Conservation (phyloP, 2,329 filamentous ascomycete genomes). For the Incumbomyces delicatus region DNA sequence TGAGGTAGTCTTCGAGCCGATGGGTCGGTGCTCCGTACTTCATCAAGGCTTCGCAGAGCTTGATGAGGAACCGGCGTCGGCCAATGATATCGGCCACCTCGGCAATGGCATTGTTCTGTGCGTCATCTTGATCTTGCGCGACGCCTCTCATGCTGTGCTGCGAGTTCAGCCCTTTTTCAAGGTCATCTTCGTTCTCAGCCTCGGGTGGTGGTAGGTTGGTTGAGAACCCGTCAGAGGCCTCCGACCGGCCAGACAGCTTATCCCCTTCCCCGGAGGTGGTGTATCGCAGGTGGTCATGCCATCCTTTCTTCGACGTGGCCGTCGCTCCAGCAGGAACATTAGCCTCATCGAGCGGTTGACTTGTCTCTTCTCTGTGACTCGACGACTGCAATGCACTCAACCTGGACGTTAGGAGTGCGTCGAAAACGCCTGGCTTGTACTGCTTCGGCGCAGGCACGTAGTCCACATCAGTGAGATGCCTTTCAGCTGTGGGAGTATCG, state of each 20-base stretch:
- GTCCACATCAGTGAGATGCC: slow-evolving; percentile 15
- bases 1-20: slow-evolving; percentile 10
- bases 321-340: no score
- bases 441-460: slow-evolving; percentile 16
- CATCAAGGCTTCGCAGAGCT: slow-evolving; percentile 9
- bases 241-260: no score
- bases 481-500: no score
- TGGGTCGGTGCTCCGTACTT: slow-evolving; percentile 10
- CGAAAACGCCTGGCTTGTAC: slow-evolving; percentile 17
- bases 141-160: neutral
- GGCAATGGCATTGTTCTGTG: neutral
- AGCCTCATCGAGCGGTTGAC: neutral
- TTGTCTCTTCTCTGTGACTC: neutral
- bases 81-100: slow-evolving; percentile 9
- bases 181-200: slow-evolving; percentile 7
- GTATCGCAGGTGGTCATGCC: no score
- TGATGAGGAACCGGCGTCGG: slow-evolving; percentile 7
- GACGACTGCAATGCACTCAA: slow-evolving; percentile 11
- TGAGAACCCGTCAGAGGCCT: no score
- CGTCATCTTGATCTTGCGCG: neutral
- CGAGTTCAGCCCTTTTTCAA: slow-evolving; percentile 16
- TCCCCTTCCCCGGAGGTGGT: no score
- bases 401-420: slow-evolving; percentile 15
- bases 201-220: no score
- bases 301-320: no score